A percentile compares a stretch with the other conserved stretches of the same genome.
phyloP scores from a whole-genome alignment of 768 basidiomycete species.

The Dacryopinax primogenitus region DNA sequence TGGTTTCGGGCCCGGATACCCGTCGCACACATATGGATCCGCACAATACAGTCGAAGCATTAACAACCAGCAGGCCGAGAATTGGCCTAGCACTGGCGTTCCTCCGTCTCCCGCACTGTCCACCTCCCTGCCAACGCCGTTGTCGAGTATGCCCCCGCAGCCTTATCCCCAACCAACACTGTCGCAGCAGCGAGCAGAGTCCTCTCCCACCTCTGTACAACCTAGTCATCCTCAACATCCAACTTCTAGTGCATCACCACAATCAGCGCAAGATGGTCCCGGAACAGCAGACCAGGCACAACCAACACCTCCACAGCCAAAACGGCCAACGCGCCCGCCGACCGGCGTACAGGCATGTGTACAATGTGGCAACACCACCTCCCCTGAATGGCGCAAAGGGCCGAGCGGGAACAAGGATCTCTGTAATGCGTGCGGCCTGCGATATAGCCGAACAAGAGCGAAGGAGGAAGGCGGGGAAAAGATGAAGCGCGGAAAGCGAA shows the following conservation, averaged over 20 bases:
- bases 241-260: background rate
- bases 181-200: background rate
- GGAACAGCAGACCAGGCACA: background rate
- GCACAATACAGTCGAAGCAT: background rate
- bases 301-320: conserved; percentile 34
- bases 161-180: background rate
- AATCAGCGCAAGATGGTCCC: background rate
- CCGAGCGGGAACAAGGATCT: conserved; percentile 83
- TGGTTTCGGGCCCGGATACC: background rate
- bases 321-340: conserved; percentile 40
- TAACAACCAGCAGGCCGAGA: background rate
- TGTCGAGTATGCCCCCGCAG: background rate
- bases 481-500: conserved; percentile 17
- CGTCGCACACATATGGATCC: background rate
- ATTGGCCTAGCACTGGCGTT: background rate
- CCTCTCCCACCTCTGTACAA: background rate
- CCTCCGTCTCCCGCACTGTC: background rate
- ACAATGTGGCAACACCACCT: conserved; percentile 67
- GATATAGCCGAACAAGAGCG: conserved; percentile 75
- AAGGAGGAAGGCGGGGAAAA: conserved; percentile 56
- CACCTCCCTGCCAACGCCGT: background rate
- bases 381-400: conserved; percentile 87
- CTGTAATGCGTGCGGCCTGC: conserved; percentile 85
- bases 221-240: background rate
- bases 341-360: conserved; percentile 59